Base-by-base conservation (phyloP, 139 green algal genomes). In the Chlorella sp. region DNA sequence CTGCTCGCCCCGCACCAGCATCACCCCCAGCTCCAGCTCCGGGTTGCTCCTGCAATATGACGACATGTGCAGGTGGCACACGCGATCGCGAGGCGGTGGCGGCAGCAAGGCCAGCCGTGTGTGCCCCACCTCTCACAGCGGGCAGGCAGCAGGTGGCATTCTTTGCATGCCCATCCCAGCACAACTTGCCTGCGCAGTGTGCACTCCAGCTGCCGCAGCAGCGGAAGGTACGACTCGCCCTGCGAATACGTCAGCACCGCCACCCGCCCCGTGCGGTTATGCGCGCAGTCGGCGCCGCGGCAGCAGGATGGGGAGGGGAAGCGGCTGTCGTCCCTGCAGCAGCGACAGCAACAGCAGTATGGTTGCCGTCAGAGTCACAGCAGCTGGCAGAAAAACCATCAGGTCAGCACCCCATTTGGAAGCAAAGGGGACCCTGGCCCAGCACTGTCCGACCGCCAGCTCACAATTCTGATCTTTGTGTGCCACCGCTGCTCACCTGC, bases 131-230 rank as follows among this genome's bases (percentile, higher is more conserved):
- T n/a, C n/a, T n/a, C 44, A 51, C 44, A 16, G 44, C 6, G 9
- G 44, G 44, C 44, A 9, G 44, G 44, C 44, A 51, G 44, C 44
- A 51, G 7, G 44, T 51, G 44, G 44, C 44, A 7, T 55, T 11
- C 44, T 11, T 55, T 55, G 44, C 44, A 55, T 55, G 44, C 7
- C 7, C 44, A 7, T 7, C 44, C 7, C 7, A 11, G 11, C 7
- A 7, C 7, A 15, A 15, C 51, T 60, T 60, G 51, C 51, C 51
- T 60, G 28, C 73, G 73, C 47, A 80, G 47, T 11, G 34, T 74
- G 78, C 78, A 83, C 78, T 73, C 78, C 78, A 83, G 78, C 60
- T 83, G 78, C 62, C 64, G 34, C 36, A 74, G 28, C 26, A 83
- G 78, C 38, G 78, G 62, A 38, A 83, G 38, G 62, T 83, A 83